phyloP scores from a whole-genome alignment of 495 filamentous ascomycete genomes.

The Podospora pseudoanserina region DNA sequence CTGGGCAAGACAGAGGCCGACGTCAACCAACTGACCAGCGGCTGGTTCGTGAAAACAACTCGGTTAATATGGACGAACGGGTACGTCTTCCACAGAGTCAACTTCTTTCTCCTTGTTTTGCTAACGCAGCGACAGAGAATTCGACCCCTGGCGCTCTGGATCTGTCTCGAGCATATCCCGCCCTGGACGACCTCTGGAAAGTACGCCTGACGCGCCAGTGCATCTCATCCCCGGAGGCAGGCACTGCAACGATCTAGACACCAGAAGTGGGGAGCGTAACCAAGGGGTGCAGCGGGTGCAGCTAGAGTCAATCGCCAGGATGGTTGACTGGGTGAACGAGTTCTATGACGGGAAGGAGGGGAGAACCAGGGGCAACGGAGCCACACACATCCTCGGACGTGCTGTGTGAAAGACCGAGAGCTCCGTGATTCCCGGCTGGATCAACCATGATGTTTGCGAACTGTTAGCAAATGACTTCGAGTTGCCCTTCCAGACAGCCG shows the following conservation, averaged over 20 bases:
- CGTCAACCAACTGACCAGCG: constrained; percentile 55
- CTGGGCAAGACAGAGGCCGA: constrained; percentile 47
- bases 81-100: constrained; percentile 23
- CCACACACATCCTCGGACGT: neutral
- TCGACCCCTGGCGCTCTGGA: constrained; percentile 2
- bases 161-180: neutral
- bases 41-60: constrained; percentile 55
- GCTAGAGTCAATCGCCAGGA: neutral
- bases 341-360: constrained; percentile 1
- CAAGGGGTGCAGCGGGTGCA: neutral
- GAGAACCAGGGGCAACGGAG: neutral
- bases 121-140: neutral
- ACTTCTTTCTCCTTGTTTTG: neutral
- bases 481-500: neutral
- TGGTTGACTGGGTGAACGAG: neutral
- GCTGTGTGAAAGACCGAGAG: neutral
- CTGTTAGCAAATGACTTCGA: neutral
- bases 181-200: neutral
- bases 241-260: constrained; percentile 1
- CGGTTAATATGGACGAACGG: constrained; percentile 60
- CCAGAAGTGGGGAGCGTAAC: neutral
- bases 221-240: neutral
- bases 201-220: neutral
- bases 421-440: neutral
- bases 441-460: neutral